Base-by-base conservation (phyloP, 2,329 filamentous ascomycete species). In the Nemania abortiva region DNA sequence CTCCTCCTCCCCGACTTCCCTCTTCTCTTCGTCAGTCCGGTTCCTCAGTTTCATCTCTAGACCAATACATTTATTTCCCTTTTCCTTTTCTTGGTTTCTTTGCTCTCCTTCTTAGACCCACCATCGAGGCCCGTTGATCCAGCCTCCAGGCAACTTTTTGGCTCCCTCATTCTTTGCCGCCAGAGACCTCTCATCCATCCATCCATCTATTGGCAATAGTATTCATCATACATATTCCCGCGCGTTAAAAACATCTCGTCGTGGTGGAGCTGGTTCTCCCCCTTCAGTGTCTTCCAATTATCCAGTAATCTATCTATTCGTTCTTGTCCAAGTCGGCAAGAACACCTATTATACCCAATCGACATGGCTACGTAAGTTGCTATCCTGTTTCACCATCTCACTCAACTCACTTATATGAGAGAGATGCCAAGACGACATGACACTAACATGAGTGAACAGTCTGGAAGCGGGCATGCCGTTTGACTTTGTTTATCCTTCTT, bases 381-480 rank as follows among this genome's bases (percentile, higher is more conserved):
- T 6, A 9, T 24, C 29, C 29, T 18, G 3, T 22, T 24, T 39
- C 52, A 68, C 42, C 15, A 3, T n/a, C 42, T 20, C 15, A n/a
- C 15, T n/a, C 42, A 20, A 15, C 42, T 47, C 42, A n/a, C 53
- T 2, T 9, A 49, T 50, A 9, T 67, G 55, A 54, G 42, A 27
- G 13, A 42, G 9, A n/a, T 47, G 1, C 18, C 0, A 20, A 22
- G 49, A 31, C 54, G 62, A 65, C 66, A 45, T 64, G 67, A 75
- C 71, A 70, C 80, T 81, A 72, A 80, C 73, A 75, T 39, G 7
- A n/a, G 20, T 60, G 65, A 47, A 70, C 76, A 89, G 87, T 87
- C 86, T 88, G 85, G 86, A 82, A 88, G 87, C 84, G 81, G 85
- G 86, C 82, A 85, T 89, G 81, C 82, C 87, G 67, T 89, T 90